A percentile compares a stretch with the other conserved stretches of the same genome.
These are phyloP conservation scores for Geotrichum reessii DNA, from an alignment of 1,139 yeast genomes.

Conservation along the genomic window DNA sequence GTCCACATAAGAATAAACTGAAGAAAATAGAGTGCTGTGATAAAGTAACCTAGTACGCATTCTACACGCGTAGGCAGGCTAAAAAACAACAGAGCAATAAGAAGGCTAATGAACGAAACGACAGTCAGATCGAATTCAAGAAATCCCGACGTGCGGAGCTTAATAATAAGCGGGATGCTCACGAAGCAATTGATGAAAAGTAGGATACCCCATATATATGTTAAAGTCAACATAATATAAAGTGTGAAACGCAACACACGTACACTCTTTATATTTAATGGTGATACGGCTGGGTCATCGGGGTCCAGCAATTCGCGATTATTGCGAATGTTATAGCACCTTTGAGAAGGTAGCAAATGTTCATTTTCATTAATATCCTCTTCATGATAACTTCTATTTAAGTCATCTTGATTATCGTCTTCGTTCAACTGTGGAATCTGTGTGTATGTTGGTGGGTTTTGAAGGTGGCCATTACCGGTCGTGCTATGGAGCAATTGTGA, in stretches of 20 bases:
- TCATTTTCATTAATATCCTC: neutral
- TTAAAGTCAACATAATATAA: slow-evolving; percentile 38
- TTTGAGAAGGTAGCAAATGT: neutral
- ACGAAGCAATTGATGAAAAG: slow-evolving; percentile 55
- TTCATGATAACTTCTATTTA: neutral
- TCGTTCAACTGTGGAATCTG: neutral
- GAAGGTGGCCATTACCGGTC: neutral
- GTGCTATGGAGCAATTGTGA: neutral
- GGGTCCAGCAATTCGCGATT: slow-evolving; percentile 8
- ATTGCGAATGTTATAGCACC: neutral
- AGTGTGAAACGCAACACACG: slow-evolving; percentile 45
- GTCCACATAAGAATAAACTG: slow-evolving; percentile 47
- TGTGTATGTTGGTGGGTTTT: neutral
- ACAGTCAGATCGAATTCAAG: slow-evolving; percentile 51
- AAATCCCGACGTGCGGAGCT: slow-evolving; percentile 55
- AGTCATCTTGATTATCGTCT: neutral
- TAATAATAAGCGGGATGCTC: slow-evolving; percentile 45
- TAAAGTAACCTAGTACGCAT: slow-evolving; percentile 46
- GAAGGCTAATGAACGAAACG: slow-evolving; percentile 44
- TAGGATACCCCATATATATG: slow-evolving; percentile 43
- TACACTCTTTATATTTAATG: slow-evolving; percentile 44
- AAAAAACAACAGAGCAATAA: slow-evolving; percentile 51
- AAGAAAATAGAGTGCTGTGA: slow-evolving; percentile 41
- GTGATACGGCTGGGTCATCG: slow-evolving; percentile 59
- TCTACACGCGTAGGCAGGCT: slow-evolving; percentile 54